Evolutionary conservation across 306 rosid genomes (phyloP), one percentile per base, ranked within the genome.

Genomic region (Ziziphus jujuba): DNA sequence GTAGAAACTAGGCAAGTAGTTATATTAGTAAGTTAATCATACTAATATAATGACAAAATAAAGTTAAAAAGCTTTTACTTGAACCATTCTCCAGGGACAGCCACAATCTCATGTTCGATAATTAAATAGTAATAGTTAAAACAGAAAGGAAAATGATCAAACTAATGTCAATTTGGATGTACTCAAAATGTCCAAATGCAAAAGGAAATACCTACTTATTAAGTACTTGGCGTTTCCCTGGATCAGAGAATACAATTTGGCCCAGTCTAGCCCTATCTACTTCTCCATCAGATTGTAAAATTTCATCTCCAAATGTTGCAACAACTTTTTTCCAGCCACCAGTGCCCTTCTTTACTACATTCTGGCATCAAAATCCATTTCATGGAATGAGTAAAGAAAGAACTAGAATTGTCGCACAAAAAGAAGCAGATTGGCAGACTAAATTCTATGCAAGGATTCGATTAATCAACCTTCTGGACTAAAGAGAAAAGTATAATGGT

Each of bases 241-340:
- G 83, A 70, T 86, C 84, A 2, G 97, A 76, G 66, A 90, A 93
- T n/a, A 90, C 90, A 70, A 90, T 88, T 72, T 85, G 92, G 56
- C 99, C 99, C 48, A 90, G 90, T 61, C 60, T 72, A 15, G 81
- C 81, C 78, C 97, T 83, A 14, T 90, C 85, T 44, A 93, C 91
- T 82, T 92, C 88, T 54, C 92, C 88, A 75, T 87, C 76, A 14
- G 75, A 77, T 4, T 70, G 91, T 56, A 90, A 72, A 75, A 87
- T 87, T 40, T 81, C 90, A 21, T 86, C 79, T 15, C 99, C 99
- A 51, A 90, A 93, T 20, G 88, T 85, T 13, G 77, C 80, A 66
- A 86, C 87, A 1, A 90, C 95, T 47, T 86, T 88, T 76, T 82
- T 84, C 85, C 85, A 85, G 40, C 96, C 98, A 65, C 87, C 87